Evolutionary conservation across 345 rosid species (phyloP), one percentile per base, ranked within the genome.

Genomic region (Populus tremula): DNA sequence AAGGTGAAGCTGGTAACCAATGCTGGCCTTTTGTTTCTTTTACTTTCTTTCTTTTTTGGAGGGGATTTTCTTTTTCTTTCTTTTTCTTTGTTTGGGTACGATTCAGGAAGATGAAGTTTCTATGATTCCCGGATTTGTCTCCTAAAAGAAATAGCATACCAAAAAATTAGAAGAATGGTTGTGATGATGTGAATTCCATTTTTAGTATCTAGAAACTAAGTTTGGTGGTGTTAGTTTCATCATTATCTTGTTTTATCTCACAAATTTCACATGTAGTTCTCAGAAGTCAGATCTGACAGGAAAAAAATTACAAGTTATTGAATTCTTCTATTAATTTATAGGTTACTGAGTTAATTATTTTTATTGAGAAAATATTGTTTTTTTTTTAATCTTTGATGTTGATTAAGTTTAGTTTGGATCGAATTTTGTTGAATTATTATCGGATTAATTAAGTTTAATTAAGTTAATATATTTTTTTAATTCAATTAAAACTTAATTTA

Each of bases 81-180:
- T 64, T 47, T 69, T 13, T 1, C 4, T 47, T 74, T 75, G 68
- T 16, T 23, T 54, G 67, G 50, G 21, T 66, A 31, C 29, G 53
- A 61, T 67, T 74, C 35, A 73, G 68, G 38, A 16, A 62, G 71
- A 72, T 14, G n/a, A 59, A 64, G 77, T 72, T 73, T 78, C 79
- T 80, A 76, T 81, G 86, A 73, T 81, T 82, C 93, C 98, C 98
- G 85, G 77, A 74, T 83, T 84, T 81, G 81, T 77, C 86, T 90
- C 91, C 92, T 88, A 79, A 78, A 88, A 88, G 83, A 76, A 59
- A 88, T 89, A 86, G 75, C 82, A 77, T 76, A 81, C 92, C 98
- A 82, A 86, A 89, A 94, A 91, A 72, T 85, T 89, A 92, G 92
- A 85, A 83, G 89, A 82, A 78, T 75, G 67, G 69, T 68, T 72